Base-by-base conservation (phyloP, 805 yeast species). In the Pichia nakasei region DNA sequence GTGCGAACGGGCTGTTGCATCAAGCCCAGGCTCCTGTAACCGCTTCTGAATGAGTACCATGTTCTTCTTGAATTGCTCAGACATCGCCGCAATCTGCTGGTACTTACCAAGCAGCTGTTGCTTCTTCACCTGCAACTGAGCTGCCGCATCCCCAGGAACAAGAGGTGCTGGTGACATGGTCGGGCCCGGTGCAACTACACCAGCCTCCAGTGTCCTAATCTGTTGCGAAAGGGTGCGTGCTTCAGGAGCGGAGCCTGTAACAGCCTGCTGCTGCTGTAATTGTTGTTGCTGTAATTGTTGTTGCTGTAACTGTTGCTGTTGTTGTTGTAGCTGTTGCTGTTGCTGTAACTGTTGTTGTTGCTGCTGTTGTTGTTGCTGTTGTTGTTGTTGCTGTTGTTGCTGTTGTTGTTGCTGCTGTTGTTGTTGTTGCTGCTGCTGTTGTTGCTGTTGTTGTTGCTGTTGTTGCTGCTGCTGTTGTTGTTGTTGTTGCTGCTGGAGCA, bases 11-110 rank as follows among this genome's bases (percentile, higher is more conserved):
- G 70, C 73, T 7, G 71, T 77, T 2, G 73, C 69, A 4, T 75
- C 59, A 19, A 74, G 51, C 24, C 62, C 64, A 11, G 69, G 67
- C 33, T 69, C 67, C 18, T 61, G 63, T 48, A 73, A 75, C 33
- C 71, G 68, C 8, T 68, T 68, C 43, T 73, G 76, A 37, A 79
- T 65, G n/a, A 69, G 64, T 15, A 69, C 70, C 48, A 79, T 61
- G 44, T 71, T 75, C 34, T 69, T 65, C 44, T 71, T 73, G 46
- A 74, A 70, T 45, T 72, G 77, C 35, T 65, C 70, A 11, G 78
- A 64, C 35, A 73, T 60, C 11, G 67, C 64, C 48, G 72, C 66
- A 18, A 78, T 67, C 40, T 67, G 65, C 49, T 69, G 71, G 45
- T 70, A 58, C 46, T 58, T 70, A 56, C 54, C 48, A 41, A 61